Conservation (phyloP, 2,329 filamentous ascomycete species). For the Grosmannia penicillata region DNA sequence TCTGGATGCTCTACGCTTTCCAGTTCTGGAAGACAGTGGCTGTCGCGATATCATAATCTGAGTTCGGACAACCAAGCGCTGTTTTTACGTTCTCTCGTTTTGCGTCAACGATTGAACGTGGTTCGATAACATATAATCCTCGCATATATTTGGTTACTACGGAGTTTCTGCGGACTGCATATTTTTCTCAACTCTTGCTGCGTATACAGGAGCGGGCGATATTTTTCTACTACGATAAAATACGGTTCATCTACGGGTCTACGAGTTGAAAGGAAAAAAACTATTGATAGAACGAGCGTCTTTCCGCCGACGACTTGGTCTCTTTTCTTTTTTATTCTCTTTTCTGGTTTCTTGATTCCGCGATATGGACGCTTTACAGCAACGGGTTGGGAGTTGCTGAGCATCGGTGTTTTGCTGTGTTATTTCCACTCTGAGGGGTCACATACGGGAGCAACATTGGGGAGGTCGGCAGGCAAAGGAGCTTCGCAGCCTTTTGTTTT, state of each 20-base stretch:
- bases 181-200: conserved; percentile 15
- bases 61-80: too few species aligned
- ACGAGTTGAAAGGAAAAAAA: conserved; percentile 35
- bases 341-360: not conserved
- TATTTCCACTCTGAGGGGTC: conserved; percentile 2
- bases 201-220: conserved; percentile 26
- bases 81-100: conserved; percentile 19
- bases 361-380: too few species aligned
- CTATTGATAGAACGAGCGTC: conserved; percentile 33
- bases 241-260: conserved; percentile 32
- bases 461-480: conserved; percentile 5
- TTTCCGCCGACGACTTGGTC: conserved; percentile 9
- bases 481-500: conserved; percentile 2
- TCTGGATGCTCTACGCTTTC: conserved; percentile 20
- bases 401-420: not conserved
- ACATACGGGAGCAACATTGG: conserved; percentile 5
- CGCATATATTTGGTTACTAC: conserved; percentile 31
- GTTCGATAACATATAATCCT: conserved; percentile 17
- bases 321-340: conserved; percentile 3
- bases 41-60: conserved; percentile 26
- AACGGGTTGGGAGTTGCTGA: conserved; percentile 1
- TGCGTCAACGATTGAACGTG: conserved; percentile 18
- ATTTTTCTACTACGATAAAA: conserved; percentile 24
- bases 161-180: conserved; percentile 22
- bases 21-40: conserved; percentile 23